phyloP scores from a whole-genome alignment of 176 grass and related monocot genomes.

The Juncus inflexus region DNA sequence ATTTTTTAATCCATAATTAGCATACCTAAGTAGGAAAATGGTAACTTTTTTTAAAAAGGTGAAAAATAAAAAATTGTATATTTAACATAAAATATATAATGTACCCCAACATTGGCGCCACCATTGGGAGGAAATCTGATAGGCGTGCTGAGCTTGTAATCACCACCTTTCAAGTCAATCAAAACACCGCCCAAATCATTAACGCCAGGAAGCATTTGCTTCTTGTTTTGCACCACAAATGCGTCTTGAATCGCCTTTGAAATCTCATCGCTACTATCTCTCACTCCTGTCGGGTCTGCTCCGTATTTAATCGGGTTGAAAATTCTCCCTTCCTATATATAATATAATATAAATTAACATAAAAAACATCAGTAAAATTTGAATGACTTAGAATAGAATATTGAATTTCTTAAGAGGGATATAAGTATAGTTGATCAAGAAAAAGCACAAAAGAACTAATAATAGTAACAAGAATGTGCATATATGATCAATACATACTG shows the following conservation, averaged over 20 bases:
- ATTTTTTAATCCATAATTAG: too few species aligned
- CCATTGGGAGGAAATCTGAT: slow-evolving; percentile 33
- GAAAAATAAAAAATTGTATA: too few species aligned
- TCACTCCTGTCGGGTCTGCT: slow-evolving; percentile 32
- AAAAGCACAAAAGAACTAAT: too few species aligned
- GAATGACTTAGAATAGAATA: too few species aligned
- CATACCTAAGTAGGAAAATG: too few species aligned
- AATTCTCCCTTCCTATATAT: slow-evolving; percentile 18
- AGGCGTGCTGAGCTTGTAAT: slow-evolving; percentile 32
- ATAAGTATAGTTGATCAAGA: too few species aligned
- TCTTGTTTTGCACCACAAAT: slow-evolving; percentile 21
- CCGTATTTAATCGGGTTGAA: slow-evolving; percentile 23
- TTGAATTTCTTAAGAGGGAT: too few species aligned
- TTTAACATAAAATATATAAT: neutral
- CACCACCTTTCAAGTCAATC: slow-evolving; percentile 31
- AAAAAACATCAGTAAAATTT: neutral
- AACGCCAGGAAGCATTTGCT: slow-evolving; percentile 23
- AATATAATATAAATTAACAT: neutral
- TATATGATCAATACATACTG: too few species aligned
- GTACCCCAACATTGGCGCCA: slow-evolving; percentile 35
- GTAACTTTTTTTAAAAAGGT: too few species aligned
- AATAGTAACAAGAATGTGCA: too few species aligned
- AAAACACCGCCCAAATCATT: slow-evolving; percentile 36
- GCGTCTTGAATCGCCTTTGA: slow-evolving; percentile 25
- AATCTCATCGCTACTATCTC: slow-evolving; percentile 35